These are phyloP conservation scores for Corchorus olitorius DNA, from an alignment of 345 rosid species.

Conservation along the genomic window DNA sequence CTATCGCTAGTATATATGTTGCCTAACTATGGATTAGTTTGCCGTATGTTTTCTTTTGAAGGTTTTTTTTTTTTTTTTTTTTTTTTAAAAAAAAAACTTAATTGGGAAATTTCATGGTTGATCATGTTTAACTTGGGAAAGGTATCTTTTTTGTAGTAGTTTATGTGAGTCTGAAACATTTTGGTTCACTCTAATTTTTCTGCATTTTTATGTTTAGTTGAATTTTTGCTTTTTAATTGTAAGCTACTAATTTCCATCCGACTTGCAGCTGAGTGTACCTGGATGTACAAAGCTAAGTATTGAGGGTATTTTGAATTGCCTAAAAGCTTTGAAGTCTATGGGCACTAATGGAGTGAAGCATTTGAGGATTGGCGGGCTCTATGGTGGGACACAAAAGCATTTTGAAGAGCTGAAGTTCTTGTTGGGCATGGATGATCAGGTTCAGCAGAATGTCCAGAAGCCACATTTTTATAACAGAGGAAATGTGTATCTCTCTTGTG, in stretches of 20 bases:
- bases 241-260: slow-evolving; percentile 19
- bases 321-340: slow-evolving; percentile 54
- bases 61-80: not conserved
- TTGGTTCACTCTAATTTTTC: not conserved
- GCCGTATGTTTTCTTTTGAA: not conserved
- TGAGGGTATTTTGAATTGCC: slow-evolving; percentile 61
- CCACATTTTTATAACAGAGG: slow-evolving; percentile 71
- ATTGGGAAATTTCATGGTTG: not conserved
- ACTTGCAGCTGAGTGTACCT: slow-evolving; percentile 76
- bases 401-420: slow-evolving; percentile 64
- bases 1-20: not conserved
- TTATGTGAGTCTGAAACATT: not conserved
- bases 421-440: slow-evolving; percentile 43
- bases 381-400: slow-evolving; percentile 66
- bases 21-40: not conserved
- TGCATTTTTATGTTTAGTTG: not conserved
- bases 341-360: slow-evolving; percentile 63
- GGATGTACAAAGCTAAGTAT: slow-evolving; percentile 84
- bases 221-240: not conserved
- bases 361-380: slow-evolving; percentile 74
- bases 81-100: too few relatives aligned
- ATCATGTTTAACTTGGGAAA: not conserved
- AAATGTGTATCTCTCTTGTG: slow-evolving; percentile 59
- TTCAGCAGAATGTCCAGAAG: slow-evolving; percentile 40
- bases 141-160: not conserved